Conservation (phyloP, 345 rosid species). For the Populus alba region DNA sequence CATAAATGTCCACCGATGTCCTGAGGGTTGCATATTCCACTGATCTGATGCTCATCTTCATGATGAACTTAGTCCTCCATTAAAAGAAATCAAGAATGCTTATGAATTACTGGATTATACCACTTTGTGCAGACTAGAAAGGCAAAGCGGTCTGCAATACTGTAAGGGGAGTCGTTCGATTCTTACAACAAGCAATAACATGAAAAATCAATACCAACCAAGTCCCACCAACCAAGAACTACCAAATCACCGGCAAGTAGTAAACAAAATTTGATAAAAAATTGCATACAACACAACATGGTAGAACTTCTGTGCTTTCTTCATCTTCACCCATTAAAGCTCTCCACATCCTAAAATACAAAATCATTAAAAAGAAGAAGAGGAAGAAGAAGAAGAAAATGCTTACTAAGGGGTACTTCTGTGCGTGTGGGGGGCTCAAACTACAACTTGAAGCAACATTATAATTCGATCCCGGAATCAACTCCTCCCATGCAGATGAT, state of each 20-base stretch:
- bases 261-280: conserved; percentile 7
- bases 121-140: conserved; percentile 89
- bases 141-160: conserved; percentile 90
- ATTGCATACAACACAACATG: not conserved
- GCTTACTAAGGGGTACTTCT: not conserved
- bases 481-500: not conserved
- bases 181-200: not conserved
- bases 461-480: conserved; percentile 1
- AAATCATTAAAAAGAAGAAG: not conserved
- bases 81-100: conserved; percentile 32
- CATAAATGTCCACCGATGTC: conserved; percentile 89
- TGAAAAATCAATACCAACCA: conserved; percentile 22
- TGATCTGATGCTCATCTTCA: conserved; percentile 49
- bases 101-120: conserved; percentile 86
- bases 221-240: conserved; percentile 95
- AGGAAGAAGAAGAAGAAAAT: not conserved
- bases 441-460: not conserved
- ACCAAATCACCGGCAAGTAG: conserved; percentile 66
- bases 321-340: conserved; percentile 95
- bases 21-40: conserved; percentile 62
- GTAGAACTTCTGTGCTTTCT: conserved; percentile 45
- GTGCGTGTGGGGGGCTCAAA: not conserved
- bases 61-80: conserved; percentile 59
- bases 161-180: conserved; percentile 31
- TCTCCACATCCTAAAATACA: conserved; percentile 67